phyloP scores from a whole-genome alignment of 768 basidiomycete genomes.

The Crassisporium funariophilum region DNA sequence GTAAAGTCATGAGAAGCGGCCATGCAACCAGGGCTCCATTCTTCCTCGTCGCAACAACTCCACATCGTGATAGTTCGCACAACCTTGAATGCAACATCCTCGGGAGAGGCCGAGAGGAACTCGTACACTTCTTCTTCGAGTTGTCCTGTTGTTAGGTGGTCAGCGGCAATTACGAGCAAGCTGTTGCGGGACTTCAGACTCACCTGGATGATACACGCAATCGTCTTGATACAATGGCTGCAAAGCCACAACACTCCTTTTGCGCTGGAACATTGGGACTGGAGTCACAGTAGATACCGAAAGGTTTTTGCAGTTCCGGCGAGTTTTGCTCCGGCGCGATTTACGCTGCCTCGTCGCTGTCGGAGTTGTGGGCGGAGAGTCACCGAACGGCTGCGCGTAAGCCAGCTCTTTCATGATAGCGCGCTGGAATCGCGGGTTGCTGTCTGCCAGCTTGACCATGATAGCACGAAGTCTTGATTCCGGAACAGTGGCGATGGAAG shows the following conservation, averaged over 20 bases:
- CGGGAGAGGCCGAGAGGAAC: slow-evolving; percentile 39
- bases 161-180: neutral
- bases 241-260: neutral
- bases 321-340: slow-evolving; percentile 11
- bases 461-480: slow-evolving; percentile 42
- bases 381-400: slow-evolving; percentile 9
- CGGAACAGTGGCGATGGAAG: slow-evolving; percentile 38
- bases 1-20: slow-evolving; percentile 18
- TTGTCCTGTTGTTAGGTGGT: slow-evolving; percentile 28
- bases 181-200: slow-evolving; percentile 5
- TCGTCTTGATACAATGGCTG: slow-evolving; percentile 2
- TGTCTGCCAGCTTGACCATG: slow-evolving; percentile 38
- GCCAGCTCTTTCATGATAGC: slow-evolving; percentile 42
- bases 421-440: slow-evolving; percentile 36
- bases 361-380: slow-evolving; percentile 18
- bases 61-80: slow-evolving; percentile 44
- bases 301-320: slow-evolving; percentile 16
- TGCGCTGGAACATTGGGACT: neutral
- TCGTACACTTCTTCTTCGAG: slow-evolving; percentile 42
- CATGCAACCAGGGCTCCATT: slow-evolving; percentile 38
- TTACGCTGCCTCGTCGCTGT: slow-evolving; percentile 11
- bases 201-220: slow-evolving; percentile 44
- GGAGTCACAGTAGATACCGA: slow-evolving; percentile 8
- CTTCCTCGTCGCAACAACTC: slow-evolving; percentile 50
- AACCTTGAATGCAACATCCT: slow-evolving; percentile 31